phyloP scores from a whole-genome alignment of 345 rosid genomes.

The Brassica carinata region DNA sequence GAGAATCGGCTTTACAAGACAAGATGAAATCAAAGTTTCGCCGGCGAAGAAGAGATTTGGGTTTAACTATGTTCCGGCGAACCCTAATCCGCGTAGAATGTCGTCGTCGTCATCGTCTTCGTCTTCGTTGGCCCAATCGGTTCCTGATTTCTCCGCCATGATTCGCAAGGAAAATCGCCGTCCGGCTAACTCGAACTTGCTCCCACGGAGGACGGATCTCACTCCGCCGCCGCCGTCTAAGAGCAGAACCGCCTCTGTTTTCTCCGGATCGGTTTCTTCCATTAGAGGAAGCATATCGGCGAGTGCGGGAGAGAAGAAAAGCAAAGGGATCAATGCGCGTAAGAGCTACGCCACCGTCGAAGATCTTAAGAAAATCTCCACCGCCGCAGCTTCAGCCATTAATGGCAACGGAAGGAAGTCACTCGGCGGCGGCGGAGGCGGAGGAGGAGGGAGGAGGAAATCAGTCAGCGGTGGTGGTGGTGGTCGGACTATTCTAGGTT shows the following conservation, averaged over 20 bases:
- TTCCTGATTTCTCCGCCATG: constrained; percentile 74
- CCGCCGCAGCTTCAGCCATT: constrained; percentile 58
- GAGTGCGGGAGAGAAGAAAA: constrained; percentile 56
- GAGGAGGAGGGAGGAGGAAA: constrained; percentile 14
- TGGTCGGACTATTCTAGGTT: constrained; percentile 49
- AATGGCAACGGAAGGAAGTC: constrained; percentile 35
- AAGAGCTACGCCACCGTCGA: constrained; percentile 72
- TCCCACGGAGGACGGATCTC: constrained; percentile 32
- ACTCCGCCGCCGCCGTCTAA: constrained; percentile 59
- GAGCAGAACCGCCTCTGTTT: constrained; percentile 28
- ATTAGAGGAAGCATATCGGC: constrained; percentile 53
- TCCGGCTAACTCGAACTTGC: constrained; percentile 41
- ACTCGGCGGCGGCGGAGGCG: background rate
- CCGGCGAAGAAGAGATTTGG: constrained; percentile 57
- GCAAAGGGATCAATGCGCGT: constrained; percentile 41
- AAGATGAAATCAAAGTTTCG: constrained; percentile 50
- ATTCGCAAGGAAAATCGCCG: constrained; percentile 77
- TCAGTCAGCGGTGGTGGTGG: constrained; percentile 20
- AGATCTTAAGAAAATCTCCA: constrained; percentile 62
- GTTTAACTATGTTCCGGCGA: background rate
- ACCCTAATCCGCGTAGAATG: constrained; percentile 12
- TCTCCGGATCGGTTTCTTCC: constrained; percentile 33
- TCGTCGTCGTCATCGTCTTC: constrained; percentile 45
- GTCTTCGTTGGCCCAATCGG: constrained; percentile 63
- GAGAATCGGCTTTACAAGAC: constrained; percentile 50